Evolutionary conservation across 2,329 filamentous ascomycete genomes (phyloP).

Genomic region (Cladosporium sp.): DNA sequence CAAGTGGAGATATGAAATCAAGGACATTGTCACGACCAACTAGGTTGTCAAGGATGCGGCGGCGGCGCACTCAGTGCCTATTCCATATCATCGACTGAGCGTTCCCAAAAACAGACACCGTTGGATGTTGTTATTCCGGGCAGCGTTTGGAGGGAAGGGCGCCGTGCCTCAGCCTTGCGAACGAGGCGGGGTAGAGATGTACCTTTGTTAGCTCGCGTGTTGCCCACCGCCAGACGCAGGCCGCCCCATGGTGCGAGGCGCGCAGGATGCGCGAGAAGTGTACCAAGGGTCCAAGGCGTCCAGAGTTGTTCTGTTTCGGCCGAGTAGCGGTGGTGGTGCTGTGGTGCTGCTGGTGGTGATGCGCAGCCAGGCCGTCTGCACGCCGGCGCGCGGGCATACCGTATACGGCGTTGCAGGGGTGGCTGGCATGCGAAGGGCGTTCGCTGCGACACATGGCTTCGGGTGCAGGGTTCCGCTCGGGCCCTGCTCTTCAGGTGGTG

Average conservation of each 20-base stretch:
- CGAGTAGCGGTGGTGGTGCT: background rate
- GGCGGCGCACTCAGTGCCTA: background rate
- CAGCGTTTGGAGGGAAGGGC: background rate
- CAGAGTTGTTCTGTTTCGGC: conserved; percentile 1
- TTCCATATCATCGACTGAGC: conserved; percentile 3
- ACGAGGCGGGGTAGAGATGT: conserved; percentile 11
- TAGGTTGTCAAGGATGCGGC: too few species aligned
- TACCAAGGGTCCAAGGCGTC: conserved; percentile 11
- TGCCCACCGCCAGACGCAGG: conserved; percentile 12
- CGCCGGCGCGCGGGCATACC: conserved; percentile 10
- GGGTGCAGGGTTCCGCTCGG: conserved; percentile 12
- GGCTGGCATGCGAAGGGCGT: conserved; percentile 13
- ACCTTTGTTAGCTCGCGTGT: conserved; percentile 10
- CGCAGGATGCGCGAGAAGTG: conserved; percentile 7
- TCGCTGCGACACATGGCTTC: conserved; percentile 11
- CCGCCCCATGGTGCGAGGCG: conserved; percentile 7
- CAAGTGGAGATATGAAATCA: too few species aligned
- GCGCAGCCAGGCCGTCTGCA: conserved; percentile 7
- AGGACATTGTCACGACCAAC: too few species aligned
- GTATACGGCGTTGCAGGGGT: conserved; percentile 11
- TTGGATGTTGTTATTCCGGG: conserved; percentile 3
- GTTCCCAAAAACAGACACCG: conserved; percentile 6
- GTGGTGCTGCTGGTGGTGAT: background rate
- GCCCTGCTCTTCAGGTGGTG: conserved; percentile 5
- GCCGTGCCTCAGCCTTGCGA: conserved; percentile 11